Base-by-base conservation (phyloP, 805 yeast species). In the Metschnikowia picachoensis region DNA sequence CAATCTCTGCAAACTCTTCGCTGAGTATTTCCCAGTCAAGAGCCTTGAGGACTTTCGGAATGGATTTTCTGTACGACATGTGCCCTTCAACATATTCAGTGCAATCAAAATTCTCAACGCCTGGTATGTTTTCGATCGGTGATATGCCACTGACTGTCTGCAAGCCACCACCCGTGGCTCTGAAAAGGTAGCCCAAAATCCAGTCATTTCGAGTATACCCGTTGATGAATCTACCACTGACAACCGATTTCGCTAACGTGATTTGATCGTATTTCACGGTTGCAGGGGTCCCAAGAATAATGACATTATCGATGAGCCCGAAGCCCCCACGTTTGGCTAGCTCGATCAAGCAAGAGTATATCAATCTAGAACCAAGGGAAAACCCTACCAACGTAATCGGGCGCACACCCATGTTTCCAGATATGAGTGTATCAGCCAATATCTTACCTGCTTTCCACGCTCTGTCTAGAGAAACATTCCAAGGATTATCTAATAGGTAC, bases 371-470 rank as follows among this genome's bases (percentile, higher is more conserved):
- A 3, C 99, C 99, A 41, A 94, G 70, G 3, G 96, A 87, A 64
- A 92, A 94, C 2, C 99, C 99, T 27, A 94, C 87, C 11, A 94
- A 68, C 0, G 97, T 92, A 1, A 90, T 79, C 0, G 99, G 99
- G 36, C 99, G 71, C 14, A 86, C 88, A 9, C 99, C 99, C 56
- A 94, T 70, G 63, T 91, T 92, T 36, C 95, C 83, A 25, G 89
- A 77, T 47, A 91, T 80, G 35, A 94, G 69, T 0, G 97, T 89
- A 62, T 94, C 98, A 0, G 99, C 98, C 42, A 94, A 66, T 37
- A 94, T 82, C 46, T 81, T 71, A 4, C 99, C 99, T 0, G 97
- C 96, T 36, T 90, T 78, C 98, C 97, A 92, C 0, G 99, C 99
- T 49, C 99, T 77, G 64, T 92, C 98, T 48, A 94, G 71, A 0